Percentiles rank a stretch among this genome's conserved stretches.
Conservation (phyloP, 1,284 basidiomycete species). For the Ganoderma resinaceum region DNA sequence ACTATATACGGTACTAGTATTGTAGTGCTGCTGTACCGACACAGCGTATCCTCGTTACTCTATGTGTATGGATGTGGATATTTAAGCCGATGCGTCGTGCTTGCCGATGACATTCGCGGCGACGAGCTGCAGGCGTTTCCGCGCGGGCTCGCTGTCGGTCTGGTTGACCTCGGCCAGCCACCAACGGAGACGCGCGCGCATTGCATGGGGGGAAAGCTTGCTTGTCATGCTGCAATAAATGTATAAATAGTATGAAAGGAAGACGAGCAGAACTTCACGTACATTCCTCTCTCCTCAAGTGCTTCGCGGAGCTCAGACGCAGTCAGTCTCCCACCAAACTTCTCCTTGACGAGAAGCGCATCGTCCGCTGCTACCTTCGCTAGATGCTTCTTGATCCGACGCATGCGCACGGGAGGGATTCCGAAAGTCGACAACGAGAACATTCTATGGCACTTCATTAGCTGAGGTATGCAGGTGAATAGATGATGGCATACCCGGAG, state of each 20-base stretch:
- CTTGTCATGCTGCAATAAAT: conserved; percentile 44
- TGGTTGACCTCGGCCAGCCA: conserved; percentile 58
- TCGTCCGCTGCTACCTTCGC: conserved; percentile 65
- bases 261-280: conserved; percentile 38
- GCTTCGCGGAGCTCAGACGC: conserved; percentile 63
- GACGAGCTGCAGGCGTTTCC: conserved; percentile 50
- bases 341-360: conserved; percentile 58
- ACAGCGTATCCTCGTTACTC: conserved; percentile 8
- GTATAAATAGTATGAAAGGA: neutral
- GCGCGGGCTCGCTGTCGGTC: conserved; percentile 42
- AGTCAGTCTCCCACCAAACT: conserved; percentile 52
- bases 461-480: neutral
- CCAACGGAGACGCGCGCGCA: conserved; percentile 59
- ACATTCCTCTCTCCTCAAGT: conserved; percentile 79
- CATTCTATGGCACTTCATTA: conserved; percentile 47
- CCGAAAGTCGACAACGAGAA: conserved; percentile 67
- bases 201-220: conserved; percentile 46
- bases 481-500: conserved; percentile 39
- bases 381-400: conserved; percentile 65
- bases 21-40: conserved; percentile 7
- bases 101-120: conserved; percentile 37
- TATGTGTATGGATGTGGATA: conserved; percentile 8
- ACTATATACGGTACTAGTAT: conserved; percentile 23
- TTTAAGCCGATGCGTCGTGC: conserved; percentile 17
- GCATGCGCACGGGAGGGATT: conserved; percentile 54